Percentiles rank a stretch among this genome's conserved stretches.
Conservation (phyloP, 305 asterid species). For the Lippia alba region DNA sequence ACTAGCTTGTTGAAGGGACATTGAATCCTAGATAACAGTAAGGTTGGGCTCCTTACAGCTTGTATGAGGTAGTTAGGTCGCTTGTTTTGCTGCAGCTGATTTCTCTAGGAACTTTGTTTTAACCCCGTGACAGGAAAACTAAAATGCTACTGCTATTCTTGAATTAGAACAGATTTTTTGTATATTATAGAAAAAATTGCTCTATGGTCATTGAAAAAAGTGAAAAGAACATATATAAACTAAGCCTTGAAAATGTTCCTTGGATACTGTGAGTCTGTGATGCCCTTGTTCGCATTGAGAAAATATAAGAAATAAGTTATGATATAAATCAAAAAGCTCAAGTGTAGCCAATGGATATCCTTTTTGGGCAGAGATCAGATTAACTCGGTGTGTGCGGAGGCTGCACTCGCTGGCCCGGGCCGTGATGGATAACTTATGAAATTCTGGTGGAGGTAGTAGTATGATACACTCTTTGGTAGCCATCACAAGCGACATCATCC, state of each 20-base stretch:
- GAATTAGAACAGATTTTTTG: not conserved
- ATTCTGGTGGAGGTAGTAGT: conserved; percentile 1
- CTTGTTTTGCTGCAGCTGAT: not conserved
- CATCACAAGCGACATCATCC: conserved; percentile 4
- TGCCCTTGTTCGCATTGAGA: too few species aligned
- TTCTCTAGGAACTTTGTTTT: not conserved
- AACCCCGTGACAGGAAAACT: not conserved
- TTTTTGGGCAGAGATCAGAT: too few species aligned
- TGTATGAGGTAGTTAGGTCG: too few species aligned
- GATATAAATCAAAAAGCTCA: too few species aligned
- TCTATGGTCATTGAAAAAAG: not conserved
- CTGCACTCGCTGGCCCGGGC: too few species aligned
- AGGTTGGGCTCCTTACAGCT: too few species aligned
- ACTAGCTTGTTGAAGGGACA: too few species aligned
- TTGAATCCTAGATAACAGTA: too few species aligned
- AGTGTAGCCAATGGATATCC: too few species aligned
- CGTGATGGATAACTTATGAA: not conserved
- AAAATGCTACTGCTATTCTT: not conserved
- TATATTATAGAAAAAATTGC: conserved; percentile 3
- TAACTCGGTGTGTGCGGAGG: too few species aligned
- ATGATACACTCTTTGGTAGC: conserved; percentile 1
- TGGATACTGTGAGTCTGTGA: not conserved
- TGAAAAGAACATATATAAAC: not conserved
- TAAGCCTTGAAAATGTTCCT: conserved; percentile 16
- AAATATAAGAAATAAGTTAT: too few species aligned